Base-by-base conservation (phyloP, 1,139 yeast species). In the Dujonia santamariae region DNA sequence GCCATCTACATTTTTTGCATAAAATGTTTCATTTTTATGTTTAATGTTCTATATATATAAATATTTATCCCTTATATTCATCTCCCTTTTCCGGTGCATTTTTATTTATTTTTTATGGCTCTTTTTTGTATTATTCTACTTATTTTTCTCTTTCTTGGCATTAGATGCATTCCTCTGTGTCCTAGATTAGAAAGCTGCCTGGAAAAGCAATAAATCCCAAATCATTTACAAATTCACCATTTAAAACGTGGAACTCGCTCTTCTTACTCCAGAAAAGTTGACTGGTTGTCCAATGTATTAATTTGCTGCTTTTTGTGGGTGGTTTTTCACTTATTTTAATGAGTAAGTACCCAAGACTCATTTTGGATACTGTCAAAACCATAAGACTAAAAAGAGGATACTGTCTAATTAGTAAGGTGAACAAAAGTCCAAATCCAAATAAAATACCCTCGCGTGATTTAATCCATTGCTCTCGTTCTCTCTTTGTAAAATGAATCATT, bases 391-490 rank as follows among this genome's bases (percentile, higher is more conserved):
- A 42, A 42, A 64, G 61, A 0, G 82, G 78, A 16, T 69, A 53
- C 23, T 40, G 36, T 28, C 61, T 55, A 37, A 75, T 54, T 28
- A 75, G 47, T 32, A 63, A 43, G 42, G 62, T 75, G 51, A 69
- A 74, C 30, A 70, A 66, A n/a, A 75, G 50, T 2, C 80, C 77
- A 44, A 76, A 78, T 2, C 85, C 85, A 44, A 74, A 72, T 29
- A 79, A 53, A 14, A 76, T 63, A 0, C 85, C 85, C 35, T 72
- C 76, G 26, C 85, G 61, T 8, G 80, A 69, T 15, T 61, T 60
- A 36, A 65, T 55, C 85, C 85, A 79, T 36, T 63, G 68, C 8
- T 62, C 59, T 31, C 60, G 59, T 36, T 76, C 78, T n/a, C 54
- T 42, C n/a, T 47, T 50, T 7, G 67, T 53, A 39, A 77, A 70